Percentiles rank a stretch among this genome's conserved stretches.
These are phyloP conservation scores for Hypoxylon sp. DNA, from an alignment of 2,329 filamentous ascomycete species.

Conservation along the genomic window DNA sequence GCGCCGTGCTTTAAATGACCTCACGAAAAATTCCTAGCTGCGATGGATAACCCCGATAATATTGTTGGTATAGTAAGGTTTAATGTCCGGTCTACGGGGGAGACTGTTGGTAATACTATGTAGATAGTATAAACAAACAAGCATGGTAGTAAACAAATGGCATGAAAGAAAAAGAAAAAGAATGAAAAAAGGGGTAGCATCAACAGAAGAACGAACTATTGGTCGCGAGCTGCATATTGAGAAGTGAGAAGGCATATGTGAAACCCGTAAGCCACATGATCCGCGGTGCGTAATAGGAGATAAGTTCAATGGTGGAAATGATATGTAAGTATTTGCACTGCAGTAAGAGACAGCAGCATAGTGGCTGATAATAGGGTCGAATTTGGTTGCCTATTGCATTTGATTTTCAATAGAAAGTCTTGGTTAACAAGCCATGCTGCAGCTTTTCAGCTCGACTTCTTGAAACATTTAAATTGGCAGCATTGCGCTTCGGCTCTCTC, in stretches of 20 bases:
- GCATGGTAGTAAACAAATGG: slow-evolving; percentile 18
- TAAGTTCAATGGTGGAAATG: too few relatives aligned
- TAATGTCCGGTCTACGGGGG: slow-evolving; percentile 30
- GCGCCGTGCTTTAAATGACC: slow-evolving; percentile 30
- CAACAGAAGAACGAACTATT: slow-evolving; percentile 10
- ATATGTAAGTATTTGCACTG: slow-evolving; percentile 20
- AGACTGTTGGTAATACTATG: slow-evolving; percentile 1
- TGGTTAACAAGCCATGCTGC: too few relatives aligned
- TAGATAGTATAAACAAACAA: slow-evolving; percentile 19
- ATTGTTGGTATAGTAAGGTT: slow-evolving; percentile 22
- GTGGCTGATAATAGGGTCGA: slow-evolving; percentile 7
- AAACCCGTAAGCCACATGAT: slow-evolving; percentile 17
- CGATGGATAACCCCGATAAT: slow-evolving; percentile 26
- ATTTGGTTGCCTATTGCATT: too few relatives aligned
- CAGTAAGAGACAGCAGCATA: too few relatives aligned
- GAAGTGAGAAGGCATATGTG: slow-evolving; percentile 25
- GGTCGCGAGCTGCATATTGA: slow-evolving; percentile 18
- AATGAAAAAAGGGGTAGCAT: slow-evolving; percentile 4
- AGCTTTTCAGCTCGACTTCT: too few relatives aligned
- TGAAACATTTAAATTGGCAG: too few relatives aligned
- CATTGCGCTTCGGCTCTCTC: too few relatives aligned
- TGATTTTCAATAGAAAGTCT: too few relatives aligned
- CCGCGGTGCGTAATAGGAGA: too few relatives aligned
- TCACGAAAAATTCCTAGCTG: slow-evolving; percentile 17
- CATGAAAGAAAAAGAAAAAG: slow-evolving; percentile 2